Evolutionary conservation across 805 yeast species (phyloP).

Genomic region (Dipodascus geniculatus): DNA sequence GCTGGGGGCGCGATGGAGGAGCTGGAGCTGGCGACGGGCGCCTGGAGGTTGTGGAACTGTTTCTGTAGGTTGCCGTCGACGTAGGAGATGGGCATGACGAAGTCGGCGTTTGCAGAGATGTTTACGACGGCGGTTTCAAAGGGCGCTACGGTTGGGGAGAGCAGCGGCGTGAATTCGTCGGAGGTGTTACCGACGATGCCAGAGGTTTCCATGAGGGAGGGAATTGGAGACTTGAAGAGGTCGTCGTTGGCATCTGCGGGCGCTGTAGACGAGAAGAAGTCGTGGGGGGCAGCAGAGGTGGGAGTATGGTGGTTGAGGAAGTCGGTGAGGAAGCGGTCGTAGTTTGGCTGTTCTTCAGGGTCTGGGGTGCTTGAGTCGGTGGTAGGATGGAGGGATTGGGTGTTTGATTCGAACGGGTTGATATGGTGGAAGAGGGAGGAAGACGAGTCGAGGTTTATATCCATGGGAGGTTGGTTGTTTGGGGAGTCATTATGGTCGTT

Average conservation of each 20-base stretch:
- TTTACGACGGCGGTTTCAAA: conserved; percentile 24
- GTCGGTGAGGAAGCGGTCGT: not conserved
- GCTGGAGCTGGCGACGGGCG: not conserved
- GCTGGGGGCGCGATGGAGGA: not conserved
- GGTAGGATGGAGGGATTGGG: not conserved
- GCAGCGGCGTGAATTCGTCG: conserved; percentile 50
- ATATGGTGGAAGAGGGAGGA: not conserved
- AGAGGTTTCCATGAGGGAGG: not conserved
- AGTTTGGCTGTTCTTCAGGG: not conserved
- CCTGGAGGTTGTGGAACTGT: not conserved
- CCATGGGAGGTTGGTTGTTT: too few relatives aligned
- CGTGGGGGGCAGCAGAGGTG: not conserved
- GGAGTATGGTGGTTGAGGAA: not conserved
- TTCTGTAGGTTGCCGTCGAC: conserved; percentile 3
- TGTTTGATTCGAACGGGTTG: not conserved
- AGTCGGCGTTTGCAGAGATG: conserved; percentile 10
- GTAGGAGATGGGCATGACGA: conserved; percentile 12
- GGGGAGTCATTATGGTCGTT: too few relatives aligned
- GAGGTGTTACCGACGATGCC: not conserved
- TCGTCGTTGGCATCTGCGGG: not conserved
- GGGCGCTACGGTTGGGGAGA: conserved; percentile 68
- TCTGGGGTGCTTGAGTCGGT: not conserved
- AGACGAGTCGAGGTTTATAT: too few relatives aligned
- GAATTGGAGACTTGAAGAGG: not conserved
- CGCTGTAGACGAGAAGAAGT: not conserved